Evolutionary conservation across 1,284 basidiomycete genomes (phyloP).

Genomic region (Neotropicomus parvogracilis): DNA sequence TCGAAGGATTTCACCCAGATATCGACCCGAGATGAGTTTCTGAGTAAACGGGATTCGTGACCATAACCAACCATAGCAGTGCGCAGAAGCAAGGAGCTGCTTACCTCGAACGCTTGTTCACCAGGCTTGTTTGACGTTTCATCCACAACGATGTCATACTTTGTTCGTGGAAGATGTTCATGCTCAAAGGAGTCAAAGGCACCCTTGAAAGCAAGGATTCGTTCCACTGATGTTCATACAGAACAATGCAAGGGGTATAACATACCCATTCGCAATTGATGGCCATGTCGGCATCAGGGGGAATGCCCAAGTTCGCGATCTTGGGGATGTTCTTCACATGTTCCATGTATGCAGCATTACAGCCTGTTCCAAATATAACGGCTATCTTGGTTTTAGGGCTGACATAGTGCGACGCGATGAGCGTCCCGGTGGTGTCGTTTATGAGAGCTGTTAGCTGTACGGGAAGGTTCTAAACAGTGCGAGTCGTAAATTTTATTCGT

Average conservation of each 20-base stretch:
- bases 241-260: not conserved
- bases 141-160: conserved; percentile 92
- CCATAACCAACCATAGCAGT: not conserved
- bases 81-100: not conserved
- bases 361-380: conserved; percentile 97
- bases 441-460: conserved; percentile 83
- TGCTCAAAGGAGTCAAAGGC: conserved; percentile 97
- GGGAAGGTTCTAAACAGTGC: conserved; percentile 53
- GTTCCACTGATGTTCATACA: not conserved
- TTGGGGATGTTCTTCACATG: conserved; percentile 75
- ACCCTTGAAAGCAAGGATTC: conserved; percentile 51
- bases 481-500: not conserved
- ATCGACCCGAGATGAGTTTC: conserved; percentile 98
- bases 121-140: conserved; percentile 94
- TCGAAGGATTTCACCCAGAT: conserved; percentile 94
- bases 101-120: conserved; percentile 87
- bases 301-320: conserved; percentile 73
- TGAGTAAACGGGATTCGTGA: conserved; percentile 32
- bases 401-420: conserved; percentile 96
- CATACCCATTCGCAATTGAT: conserved; percentile 96
- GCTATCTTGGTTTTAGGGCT: conserved; percentile 89
- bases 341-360: conserved; percentile 98
- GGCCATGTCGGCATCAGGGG: conserved; percentile 75
- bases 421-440: conserved; percentile 96
- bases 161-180: conserved; percentile 90